Base-by-base conservation (phyloP, 129 eudicot genomes). In the Scalesia atractyloides region DNA sequence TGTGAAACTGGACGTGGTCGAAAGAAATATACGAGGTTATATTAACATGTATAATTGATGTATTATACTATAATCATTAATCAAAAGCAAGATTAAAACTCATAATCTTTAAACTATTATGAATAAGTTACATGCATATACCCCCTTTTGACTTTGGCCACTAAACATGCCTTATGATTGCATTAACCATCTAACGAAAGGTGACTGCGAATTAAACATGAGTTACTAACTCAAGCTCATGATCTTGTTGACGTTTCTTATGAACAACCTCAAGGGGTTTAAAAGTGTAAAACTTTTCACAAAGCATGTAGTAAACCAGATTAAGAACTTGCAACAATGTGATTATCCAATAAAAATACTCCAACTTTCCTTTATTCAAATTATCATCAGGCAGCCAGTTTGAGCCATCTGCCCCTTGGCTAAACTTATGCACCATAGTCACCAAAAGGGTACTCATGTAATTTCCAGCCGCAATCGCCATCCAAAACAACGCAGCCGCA, bases 301-400 rank as follows among this genome's bases (percentile, higher is more conserved):
- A 93, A 37, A 87, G 1, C 19, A 87, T 46, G 67, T 90, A 93
- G 56, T 93, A 93, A 4, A 81, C 57, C 7, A 93, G 62, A 69
- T 93, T 93, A 13, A 82, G 9, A 34, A 86, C 78, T 68, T 93
- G 98, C 63, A 93, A 50, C 73, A 82, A 58, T 9, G 98, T 89
- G 56, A 93, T 84, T 58, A 93, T n/a, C 98, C 97, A 93, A 48
- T 90, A 90, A 58, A 87, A 85, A 18, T 90, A 81, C 91, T 93
- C 97, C 81, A 93, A 76, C 69, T 64, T 87, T 41, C 97, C 97
- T 74, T 66, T 81, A 13, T 93, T 90, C 73, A 93, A 49, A 66
- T 93, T 85, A 19, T 70, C 53, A 81, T 93, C 98, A 46, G 96
- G 93, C n/a, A 93, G 80, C 98, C 98, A 93, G 62, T 93, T 89